Evolutionary conservation across 495 filamentous ascomycete species (phyloP).

Genomic region (Gamarada debralockiae): DNA sequence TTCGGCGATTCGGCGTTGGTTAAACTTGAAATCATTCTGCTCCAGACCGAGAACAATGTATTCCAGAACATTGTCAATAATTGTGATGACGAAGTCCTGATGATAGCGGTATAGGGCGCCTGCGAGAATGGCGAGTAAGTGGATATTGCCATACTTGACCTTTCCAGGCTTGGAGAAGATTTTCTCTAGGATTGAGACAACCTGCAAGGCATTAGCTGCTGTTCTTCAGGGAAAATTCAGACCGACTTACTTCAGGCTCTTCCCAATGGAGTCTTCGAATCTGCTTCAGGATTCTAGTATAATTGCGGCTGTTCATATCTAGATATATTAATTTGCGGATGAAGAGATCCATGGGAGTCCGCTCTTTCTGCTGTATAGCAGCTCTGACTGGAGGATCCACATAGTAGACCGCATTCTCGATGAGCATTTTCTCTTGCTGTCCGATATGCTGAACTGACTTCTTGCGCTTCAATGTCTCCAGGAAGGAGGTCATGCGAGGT

Average conservation of each 20-base stretch:
- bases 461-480: conserved; percentile 94
- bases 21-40: conserved; percentile 95
- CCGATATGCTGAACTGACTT: conserved; percentile 93
- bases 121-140: conserved; percentile 89
- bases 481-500: conserved; percentile 85
- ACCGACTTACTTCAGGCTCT: conserved; percentile 65
- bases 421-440: conserved; percentile 94
- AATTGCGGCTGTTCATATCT: conserved; percentile 91
- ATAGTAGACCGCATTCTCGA: conserved; percentile 98
- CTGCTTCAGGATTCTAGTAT: conserved; percentile 87
- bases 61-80: conserved; percentile 89
- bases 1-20: conserved; percentile 91
- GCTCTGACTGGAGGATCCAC: conserved; percentile 92
- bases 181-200: conserved; percentile 80
- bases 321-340: conserved; percentile 87
- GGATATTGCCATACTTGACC: conserved; percentile 96
- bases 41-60: conserved; percentile 86
- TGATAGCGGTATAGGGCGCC: conserved; percentile 88
- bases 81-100: conserved; percentile 77
- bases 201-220: conserved; percentile 26
- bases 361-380: conserved; percentile 93
- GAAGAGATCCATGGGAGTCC: conserved; percentile 88
- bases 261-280: conserved; percentile 97
- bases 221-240: neutral
- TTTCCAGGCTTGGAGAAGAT: conserved; percentile 95